Conservation (phyloP, 768 basidiomycete genomes). For the Naganishia randhawae region DNA sequence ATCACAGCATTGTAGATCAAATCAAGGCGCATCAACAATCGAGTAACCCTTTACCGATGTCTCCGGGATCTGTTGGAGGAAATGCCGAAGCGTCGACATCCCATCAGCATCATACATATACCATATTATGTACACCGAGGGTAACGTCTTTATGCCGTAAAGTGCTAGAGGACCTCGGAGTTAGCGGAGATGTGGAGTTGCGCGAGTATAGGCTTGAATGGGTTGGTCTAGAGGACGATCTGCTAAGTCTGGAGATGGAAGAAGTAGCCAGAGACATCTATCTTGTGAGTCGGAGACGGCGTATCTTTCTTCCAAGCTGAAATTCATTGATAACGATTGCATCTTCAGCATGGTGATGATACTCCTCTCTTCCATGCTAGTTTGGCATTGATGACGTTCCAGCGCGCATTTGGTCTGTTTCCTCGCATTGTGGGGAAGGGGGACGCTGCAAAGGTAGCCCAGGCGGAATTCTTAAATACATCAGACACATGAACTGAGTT, state of each 20-base stretch:
- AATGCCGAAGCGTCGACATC: background rate
- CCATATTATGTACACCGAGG: conserved; percentile 80
- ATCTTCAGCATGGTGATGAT: conserved; percentile 79
- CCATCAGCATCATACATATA: conserved; percentile 69
- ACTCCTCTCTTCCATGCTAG: conserved; percentile 83
- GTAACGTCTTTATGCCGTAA: conserved; percentile 78
- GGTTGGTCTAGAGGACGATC: conserved; percentile 87
- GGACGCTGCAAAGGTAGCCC: conserved; percentile 57
- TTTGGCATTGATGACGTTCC: conserved; percentile 75
- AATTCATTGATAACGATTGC: background rate
- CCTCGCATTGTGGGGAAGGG: conserved; percentile 92
- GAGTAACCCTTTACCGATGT: conserved; percentile 49
- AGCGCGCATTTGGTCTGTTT: conserved; percentile 79
- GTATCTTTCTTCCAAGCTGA: too few relatives aligned
- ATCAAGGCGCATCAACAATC: conserved; percentile 70
- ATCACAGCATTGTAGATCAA: conserved; percentile 63
- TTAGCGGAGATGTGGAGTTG: conserved; percentile 86
- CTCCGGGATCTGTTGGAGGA: conserved; percentile 33
- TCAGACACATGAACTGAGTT: conserved; percentile 2
- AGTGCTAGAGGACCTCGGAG: conserved; percentile 93
- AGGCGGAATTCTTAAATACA: background rate
- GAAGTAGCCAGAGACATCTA: conserved; percentile 81
- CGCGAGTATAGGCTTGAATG: conserved; percentile 80
- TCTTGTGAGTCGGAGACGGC: conserved; percentile 64
- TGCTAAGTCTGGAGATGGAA: conserved; percentile 83